Evolutionary conservation across 805 yeast species (phyloP), one percentile per base, ranked within the genome.

Genomic region (Zygoascus ofunaensis): DNA sequence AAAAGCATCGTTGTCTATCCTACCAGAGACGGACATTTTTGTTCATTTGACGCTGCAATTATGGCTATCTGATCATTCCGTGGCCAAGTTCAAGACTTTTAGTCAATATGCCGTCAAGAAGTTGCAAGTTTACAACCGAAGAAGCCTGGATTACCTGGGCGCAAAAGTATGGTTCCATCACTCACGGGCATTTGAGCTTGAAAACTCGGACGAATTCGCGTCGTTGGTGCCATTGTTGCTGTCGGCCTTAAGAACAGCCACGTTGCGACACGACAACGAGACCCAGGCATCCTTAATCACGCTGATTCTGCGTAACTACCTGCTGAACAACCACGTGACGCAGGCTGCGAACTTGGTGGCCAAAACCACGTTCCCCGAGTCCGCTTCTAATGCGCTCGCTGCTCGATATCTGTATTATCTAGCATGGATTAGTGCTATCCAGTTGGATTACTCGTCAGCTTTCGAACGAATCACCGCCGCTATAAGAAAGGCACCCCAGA

Each of bases 91-190:
- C 68, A 82, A 44, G 59, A 66, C 12, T 67, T 79, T 56, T 42
- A 47, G 57, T 39, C 52, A 51, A 32, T 30, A 40, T 22, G 43
- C 71, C 53, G 47, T 62, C 61, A 23, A 54, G 18, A 57, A 53
- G 21, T 50, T 87, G 59, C 72, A 74, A 46, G 62, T 71, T 12
- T 82, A 82, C 66, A 87, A 87, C 64, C 77, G 82, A 52, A 76
- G 97, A 51, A 76, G 94, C 3, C 68, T 90, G 52, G 97, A 92
- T 64, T 78, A 84, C 56, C 73, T 92, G 47, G 79, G 79, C 51
- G 92, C 97, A 14, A 90, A 89, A 63, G 72, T 84, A 49, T 92
- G 97, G 97, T 92, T 90, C 61, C 90, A 87, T 67, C 73, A 84
- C 54, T 73, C 81, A 37, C 77, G 94, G 63, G 75, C 87, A 1